phyloP scores from a whole-genome alignment of 768 basidiomycete species.

The Lactarius vividus region DNA sequence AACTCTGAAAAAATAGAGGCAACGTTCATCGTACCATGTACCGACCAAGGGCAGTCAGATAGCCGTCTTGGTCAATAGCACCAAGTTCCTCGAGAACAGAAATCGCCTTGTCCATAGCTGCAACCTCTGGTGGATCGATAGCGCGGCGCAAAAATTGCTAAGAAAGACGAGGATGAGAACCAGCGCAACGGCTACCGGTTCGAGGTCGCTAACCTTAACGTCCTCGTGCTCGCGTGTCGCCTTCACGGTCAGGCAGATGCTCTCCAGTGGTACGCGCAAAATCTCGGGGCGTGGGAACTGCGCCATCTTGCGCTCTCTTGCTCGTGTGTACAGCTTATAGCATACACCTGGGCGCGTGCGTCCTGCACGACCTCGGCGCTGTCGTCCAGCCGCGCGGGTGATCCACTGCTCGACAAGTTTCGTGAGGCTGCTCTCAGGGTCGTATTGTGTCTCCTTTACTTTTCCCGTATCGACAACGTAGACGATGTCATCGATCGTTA shows the following conservation, averaged over 20 bases:
- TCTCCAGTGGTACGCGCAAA: constrained; percentile 80
- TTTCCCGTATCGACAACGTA: constrained; percentile 84
- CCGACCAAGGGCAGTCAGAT: constrained; percentile 76
- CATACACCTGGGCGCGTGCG: constrained; percentile 79
- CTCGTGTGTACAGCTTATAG: constrained; percentile 83
- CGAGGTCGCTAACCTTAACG: constrained; percentile 52
- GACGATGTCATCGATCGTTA: constrained; percentile 86
- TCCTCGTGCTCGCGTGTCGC: constrained; percentile 73
- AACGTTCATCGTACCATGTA: constrained; percentile 54
- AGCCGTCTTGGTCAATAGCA: constrained; percentile 61
- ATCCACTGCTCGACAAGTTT: constrained; percentile 77
- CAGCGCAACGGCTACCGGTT: neutral
- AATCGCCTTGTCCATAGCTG: constrained; percentile 77
- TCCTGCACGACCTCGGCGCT: constrained; percentile 88
- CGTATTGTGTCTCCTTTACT: constrained; percentile 79
- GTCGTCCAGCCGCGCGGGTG: constrained; percentile 73
- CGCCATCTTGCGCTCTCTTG: constrained; percentile 65
- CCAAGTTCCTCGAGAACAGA: constrained; percentile 70
- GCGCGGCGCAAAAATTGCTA: constrained; percentile 68
- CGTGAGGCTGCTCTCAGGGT: constrained; percentile 69
- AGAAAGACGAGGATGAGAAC: constrained; percentile 1
- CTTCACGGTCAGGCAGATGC: constrained; percentile 77
- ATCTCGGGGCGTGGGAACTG: constrained; percentile 86
- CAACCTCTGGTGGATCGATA: constrained; percentile 77
- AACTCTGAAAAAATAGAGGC: neutral